Base-by-base conservation (phyloP, 495 filamentous ascomycete species). In the Pyrenopolyporus hunteri region DNA sequence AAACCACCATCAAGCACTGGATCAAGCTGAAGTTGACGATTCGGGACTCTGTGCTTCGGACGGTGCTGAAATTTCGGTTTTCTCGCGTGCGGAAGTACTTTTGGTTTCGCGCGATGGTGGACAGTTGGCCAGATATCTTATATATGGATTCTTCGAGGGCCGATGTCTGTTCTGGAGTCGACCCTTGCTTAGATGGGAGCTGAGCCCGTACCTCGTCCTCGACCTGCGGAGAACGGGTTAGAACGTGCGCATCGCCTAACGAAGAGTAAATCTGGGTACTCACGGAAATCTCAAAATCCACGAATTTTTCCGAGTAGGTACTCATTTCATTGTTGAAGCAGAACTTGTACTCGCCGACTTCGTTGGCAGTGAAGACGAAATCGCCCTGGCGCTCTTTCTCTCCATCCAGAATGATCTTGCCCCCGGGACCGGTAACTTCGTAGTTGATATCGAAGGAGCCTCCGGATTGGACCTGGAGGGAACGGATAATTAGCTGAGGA, bases 311-410 rank as follows among this genome's bases (percentile, higher is more conserved):
- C 17, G 93, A 87, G 68, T 94, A 97, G 2, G 93, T 98, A 66
- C 90, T 94, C 90, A 98, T 96, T 68, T 96, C 90, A 68, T 98
- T 99, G 77, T 94, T 88, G 80, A 99, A 98, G 83, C 95, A 99
- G 76, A 98, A 97, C 51, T 85, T 84, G 77, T 98, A 98, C 68
- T 98, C 94, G 42, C 95, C 95, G n/a, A 85, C 60, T 40, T 96
- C 89, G 64, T 89, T 89, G 3, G 94, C 95, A 1, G 95, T 97
- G 73, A 99, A 99, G 28, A 98, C 95, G 65, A 96, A 97, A 75
- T 99, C 95, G 40, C 94, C 94, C 77, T 98, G 94, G 52, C 94
- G 82, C 74, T 99, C 94, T 75, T 96, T 97, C 60, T 84, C 79
- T 44, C 91, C 94, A 57, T 96, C 90, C 66, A 97, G 74, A 46